Evolutionary conservation across 2,329 filamentous ascomycete genomes (phyloP), one percentile per base, ranked within the genome.

Genomic region (Zymoseptoria tritici): DNA sequence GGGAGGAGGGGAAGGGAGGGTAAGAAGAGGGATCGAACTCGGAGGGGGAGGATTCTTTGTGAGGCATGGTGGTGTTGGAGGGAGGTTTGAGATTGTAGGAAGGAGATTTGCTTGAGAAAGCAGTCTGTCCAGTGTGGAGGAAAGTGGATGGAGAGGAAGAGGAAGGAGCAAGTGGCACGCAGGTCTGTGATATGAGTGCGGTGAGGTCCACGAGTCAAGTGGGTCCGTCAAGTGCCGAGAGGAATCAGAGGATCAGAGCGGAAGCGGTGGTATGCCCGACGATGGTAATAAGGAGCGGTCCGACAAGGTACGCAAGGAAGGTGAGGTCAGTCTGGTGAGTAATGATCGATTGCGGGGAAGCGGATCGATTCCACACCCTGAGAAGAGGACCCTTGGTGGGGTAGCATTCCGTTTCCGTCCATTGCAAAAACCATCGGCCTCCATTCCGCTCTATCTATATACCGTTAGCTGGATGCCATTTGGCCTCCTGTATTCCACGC

Each of bases 1-100:
- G 57, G 26, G 57, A 62, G 36, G 70, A 61, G 4, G 78, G 76
- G 59, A 80, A 80, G 2, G 74, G 70, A 7, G 78, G 77, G 20
- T 77, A 71, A 49, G 68, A 61, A 2, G 67, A 51, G 29, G 71
- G 71, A 4, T 64, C 67, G 63, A 73, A 73, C 50, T 73, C 71
- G 36, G 62, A 64, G 13, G 36, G 13, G 42, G 64, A 58, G 6
- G 61, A 57, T 58, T 71, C 68, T 56, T 66, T 65, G 65, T 72
- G 70, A 61, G 70, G 70, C 70, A 72, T 72, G 26, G 22, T 49
- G 9, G 20, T 52, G 46, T 19, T 42, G n/a, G 49, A 55, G 52
- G 42, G 26, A 31, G 20, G 49, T 4, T 22, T 22, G 2, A 22
- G 21, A 22, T 8, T 19, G 16, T 11, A 8, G 49, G 8, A 9